Percentiles rank a stretch among this genome's conserved stretches.
phyloP scores from a whole-genome alignment of 495 filamentous ascomycete species.

The Xylaria bambusicola region DNA sequence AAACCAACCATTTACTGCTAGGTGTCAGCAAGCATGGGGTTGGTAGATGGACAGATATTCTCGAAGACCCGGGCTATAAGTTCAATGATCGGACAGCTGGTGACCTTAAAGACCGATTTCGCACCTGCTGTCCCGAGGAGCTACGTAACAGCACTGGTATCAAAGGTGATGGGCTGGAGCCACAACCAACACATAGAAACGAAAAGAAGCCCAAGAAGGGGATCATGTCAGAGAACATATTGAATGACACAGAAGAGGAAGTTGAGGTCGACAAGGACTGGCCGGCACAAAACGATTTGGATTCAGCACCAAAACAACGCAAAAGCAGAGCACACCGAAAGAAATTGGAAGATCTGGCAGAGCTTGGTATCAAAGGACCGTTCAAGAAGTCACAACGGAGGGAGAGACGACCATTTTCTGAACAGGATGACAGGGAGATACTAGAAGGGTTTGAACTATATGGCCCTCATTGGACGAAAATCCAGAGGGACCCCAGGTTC shows the following conservation, averaged over 20 bases:
- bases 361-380: conserved; percentile 56
- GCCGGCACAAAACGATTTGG: conserved; percentile 30
- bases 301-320: conserved; percentile 34
- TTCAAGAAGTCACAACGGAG: conserved; percentile 59
- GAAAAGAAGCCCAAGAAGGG: conserved; percentile 34
- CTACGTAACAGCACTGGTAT: conserved; percentile 37
- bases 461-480: conserved; percentile 79
- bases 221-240: conserved; percentile 49
- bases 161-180: conserved; percentile 21
- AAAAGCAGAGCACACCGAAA: conserved; percentile 57
- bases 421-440: conserved; percentile 74
- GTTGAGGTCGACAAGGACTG: conserved; percentile 23
- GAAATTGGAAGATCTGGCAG: conserved; percentile 55
- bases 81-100: conserved; percentile 77
- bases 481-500: conserved; percentile 69
- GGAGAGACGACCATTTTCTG: conserved; percentile 64
- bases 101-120: conserved; percentile 85
- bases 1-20: conserved; percentile 73
- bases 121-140: conserved; percentile 71
- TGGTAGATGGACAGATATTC: conserved; percentile 83
- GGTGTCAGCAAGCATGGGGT: conserved; percentile 82
- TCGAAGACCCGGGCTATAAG: conserved; percentile 69
- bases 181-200: conserved; percentile 23
- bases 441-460: conserved; percentile 73
- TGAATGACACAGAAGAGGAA: conserved; percentile 43